phyloP scores from a whole-genome alignment of 192 early-diverging fungal species.

The Linnemannia schmuckeri region DNA sequence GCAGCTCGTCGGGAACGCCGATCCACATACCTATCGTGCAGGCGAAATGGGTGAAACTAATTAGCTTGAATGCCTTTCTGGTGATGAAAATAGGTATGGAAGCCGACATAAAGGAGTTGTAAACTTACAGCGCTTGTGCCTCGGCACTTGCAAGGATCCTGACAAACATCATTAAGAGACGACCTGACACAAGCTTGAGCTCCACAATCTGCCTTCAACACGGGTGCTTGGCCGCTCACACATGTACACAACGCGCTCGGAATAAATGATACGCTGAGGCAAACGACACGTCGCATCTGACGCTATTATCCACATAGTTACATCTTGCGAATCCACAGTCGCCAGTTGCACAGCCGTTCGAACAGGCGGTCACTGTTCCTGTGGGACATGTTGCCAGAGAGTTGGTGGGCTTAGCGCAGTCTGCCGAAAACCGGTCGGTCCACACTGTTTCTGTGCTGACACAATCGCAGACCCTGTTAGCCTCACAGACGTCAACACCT shows the following conservation, averaged over 20 bases:
- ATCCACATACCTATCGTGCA: neutral
- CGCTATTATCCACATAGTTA: neutral
- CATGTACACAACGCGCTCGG: slow-evolving; percentile 13
- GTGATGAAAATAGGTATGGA: neutral
- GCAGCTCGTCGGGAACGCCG: slow-evolving; percentile 1
- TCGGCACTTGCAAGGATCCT: slow-evolving; percentile 16
- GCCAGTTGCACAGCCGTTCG: slow-evolving; percentile 2
- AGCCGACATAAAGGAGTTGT: neutral
- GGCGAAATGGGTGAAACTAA: neutral
- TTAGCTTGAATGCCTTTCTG: neutral
- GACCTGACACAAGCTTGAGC: neutral
- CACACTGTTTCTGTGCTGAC: slow-evolving; percentile 3
- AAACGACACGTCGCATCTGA: neutral
- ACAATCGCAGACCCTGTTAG: neutral
- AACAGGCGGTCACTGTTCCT: neutral
- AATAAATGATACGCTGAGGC: neutral
- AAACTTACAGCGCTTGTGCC: neutral
- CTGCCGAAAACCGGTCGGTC: neutral
- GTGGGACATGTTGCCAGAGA: neutral
- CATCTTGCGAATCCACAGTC: neutral
- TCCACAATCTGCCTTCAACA: slow-evolving; percentile 4
- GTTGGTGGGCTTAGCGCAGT: neutral
- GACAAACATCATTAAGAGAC: neutral
- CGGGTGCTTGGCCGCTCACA: slow-evolving; percentile 2
- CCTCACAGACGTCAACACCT: slow-evolving; percentile 1